phyloP scores from a whole-genome alignment of 352 stramenopile genomes.

The Pythium aquatile region DNA sequence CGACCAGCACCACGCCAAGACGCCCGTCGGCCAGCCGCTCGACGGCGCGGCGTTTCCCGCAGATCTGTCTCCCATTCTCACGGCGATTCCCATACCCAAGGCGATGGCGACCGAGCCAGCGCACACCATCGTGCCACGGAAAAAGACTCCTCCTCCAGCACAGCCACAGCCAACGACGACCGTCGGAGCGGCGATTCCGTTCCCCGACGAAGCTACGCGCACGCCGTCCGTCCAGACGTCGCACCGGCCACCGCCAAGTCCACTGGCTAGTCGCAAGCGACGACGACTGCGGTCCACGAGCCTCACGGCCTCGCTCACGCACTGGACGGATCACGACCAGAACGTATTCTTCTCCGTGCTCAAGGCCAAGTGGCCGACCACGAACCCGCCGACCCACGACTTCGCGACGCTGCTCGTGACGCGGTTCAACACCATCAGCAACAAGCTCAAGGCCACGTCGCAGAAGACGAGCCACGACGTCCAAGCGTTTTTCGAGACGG shows the following conservation, averaged over 20 bases:
- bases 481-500: conserved; percentile 52
- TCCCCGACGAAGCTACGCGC: not conserved
- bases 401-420: conserved; percentile 51
- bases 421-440: conserved; percentile 62
- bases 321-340: conserved; percentile 58
- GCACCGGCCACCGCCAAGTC: not conserved
- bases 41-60: conserved; percentile 31
- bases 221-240: not conserved
- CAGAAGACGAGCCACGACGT: conserved; percentile 56
- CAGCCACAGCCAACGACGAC: not conserved
- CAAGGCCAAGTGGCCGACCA: conserved; percentile 58
- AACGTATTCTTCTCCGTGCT: conserved; percentile 70
- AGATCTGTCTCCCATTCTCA: conserved; percentile 60
- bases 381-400: conserved; percentile 2
- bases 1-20: conserved; percentile 9
- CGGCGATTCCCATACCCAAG: conserved; percentile 30
- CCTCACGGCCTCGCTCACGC: conserved; percentile 14
- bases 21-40: conserved; percentile 6
- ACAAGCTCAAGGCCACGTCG: conserved; percentile 47
- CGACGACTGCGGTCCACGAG: conserved; percentile 22
- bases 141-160: not conserved
- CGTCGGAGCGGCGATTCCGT: conserved; percentile 9
- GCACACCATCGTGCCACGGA: not conserved
- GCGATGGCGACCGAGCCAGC: not conserved
- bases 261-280: conserved; percentile 12